Conservation (phyloP, 768 basidiomycete genomes). For the Hydnum rufescens region DNA sequence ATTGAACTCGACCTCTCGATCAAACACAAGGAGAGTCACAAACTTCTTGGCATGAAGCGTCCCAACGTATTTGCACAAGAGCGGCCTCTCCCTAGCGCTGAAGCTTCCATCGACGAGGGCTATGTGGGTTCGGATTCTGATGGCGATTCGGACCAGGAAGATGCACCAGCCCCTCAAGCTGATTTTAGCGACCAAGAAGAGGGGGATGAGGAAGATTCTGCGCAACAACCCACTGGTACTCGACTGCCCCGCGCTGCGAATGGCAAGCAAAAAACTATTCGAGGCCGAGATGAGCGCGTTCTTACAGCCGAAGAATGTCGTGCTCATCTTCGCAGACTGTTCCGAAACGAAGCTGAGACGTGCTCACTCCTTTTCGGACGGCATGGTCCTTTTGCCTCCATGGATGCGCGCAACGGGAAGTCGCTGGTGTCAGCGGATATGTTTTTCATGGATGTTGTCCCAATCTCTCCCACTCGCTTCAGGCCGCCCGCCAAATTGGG, state of each 20-base stretch:
- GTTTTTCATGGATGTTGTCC: conserved; percentile 88
- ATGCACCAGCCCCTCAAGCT: conserved; percentile 25
- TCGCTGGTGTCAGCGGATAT: conserved; percentile 65
- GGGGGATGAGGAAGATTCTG: conserved; percentile 19
- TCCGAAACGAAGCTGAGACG: conserved; percentile 61
- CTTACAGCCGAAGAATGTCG: conserved; percentile 83
- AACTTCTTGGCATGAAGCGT: conserved; percentile 35
- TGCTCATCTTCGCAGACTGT: conserved; percentile 77
- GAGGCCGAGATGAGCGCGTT: conserved; percentile 79
- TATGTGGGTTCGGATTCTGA: conserved; percentile 28
- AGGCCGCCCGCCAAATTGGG: conserved; percentile 83
- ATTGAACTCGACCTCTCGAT: conserved; percentile 76
- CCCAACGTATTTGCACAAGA: conserved; percentile 43
- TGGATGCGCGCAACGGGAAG: conserved; percentile 17
- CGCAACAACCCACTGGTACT: conserved; percentile 12
- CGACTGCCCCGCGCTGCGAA: conserved; percentile 41
- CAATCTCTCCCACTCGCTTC: conserved; percentile 88
- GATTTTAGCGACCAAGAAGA: conserved; percentile 33
- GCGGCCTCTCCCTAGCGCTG: conserved; percentile 9
- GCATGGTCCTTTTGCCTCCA: conserved; percentile 63
- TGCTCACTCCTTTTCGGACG: conserved; percentile 81
- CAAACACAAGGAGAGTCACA: conserved; percentile 52
- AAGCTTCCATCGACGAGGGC: conserved; percentile 27
- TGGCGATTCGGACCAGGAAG: conserved; percentile 16
- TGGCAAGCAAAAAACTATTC: conserved; percentile 51